Evolutionary conservation across 1,284 basidiomycete species (phyloP), one percentile per base, ranked within the genome.

Genomic region (Erythrobasidium hasegawianum): DNA sequence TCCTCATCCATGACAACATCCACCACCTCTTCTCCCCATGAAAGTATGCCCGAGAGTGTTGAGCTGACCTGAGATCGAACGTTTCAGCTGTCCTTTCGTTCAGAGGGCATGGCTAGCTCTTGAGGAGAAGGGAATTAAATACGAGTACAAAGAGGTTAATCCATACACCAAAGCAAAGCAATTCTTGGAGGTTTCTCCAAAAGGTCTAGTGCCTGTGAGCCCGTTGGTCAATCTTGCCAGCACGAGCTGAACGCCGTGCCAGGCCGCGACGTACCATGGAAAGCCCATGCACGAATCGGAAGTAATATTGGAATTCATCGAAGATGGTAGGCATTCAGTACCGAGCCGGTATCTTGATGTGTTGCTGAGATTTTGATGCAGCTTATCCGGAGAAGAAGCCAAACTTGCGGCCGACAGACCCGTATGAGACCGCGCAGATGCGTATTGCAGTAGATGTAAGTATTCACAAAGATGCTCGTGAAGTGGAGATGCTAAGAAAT

Each of bases 271-370:
- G 64, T 83, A 82, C 75, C 78, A 82, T 57, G 83, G 83, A 24
- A 81, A 80, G 59, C 81, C 84, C 0, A 75, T 86, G 11, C 84
- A 85, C 76, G 85, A 86, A 71, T 85, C 83, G 2, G 78, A 84
- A 58, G 78, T 85, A 59, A 76, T 86, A 45, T 80, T 80, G 75
- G 84, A 86, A 73, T 85, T 85, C 76, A 78, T 86, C 68, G 84
- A 86, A 70, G 84, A 85, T 43, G 73, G 67, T 33, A 60, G 33
- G 43, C 43, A n/a, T n/a, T n/a, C n/a, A n/a, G n/a, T n/a, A n/a
- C n/a, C n/a, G n/a, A n/a, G n/a, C n/a, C n/a, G n/a, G n/a, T n/a
- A n/a, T n/a, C n/a, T n/a, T n/a, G n/a, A n/a, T n/a, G n/a, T n/a
- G n/a, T n/a, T n/a, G n/a, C n/a, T n/a, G n/a, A n/a, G n/a, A 38